phyloP scores from a whole-genome alignment of 148 eudicot species.

The Amaranthus hypochondriacus region DNA sequence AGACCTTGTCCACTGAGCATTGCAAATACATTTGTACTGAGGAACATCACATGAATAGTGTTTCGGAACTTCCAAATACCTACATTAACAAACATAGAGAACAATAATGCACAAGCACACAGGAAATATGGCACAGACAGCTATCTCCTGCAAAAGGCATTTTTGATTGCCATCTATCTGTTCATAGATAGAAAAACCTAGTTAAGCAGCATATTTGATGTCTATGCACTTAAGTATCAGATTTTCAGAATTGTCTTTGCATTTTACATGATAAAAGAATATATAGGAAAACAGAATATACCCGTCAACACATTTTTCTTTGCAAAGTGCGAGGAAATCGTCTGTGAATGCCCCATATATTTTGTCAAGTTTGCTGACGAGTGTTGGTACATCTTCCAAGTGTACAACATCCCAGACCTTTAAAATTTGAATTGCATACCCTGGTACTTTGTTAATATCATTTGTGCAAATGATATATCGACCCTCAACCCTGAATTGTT shows the following conservation, averaged over 20 bases:
- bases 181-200: not conserved
- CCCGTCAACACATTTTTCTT: slow-evolving; percentile 31
- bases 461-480: slow-evolving; percentile 34
- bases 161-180: not conserved
- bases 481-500: slow-evolving; percentile 27
- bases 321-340: slow-evolving; percentile 30
- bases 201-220: not conserved
- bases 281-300: slow-evolving; percentile 9
- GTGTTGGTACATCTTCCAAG: slow-evolving; percentile 25
- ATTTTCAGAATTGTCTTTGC: not conserved
- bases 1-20: not conserved
- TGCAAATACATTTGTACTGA: slow-evolving; percentile 16
- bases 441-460: slow-evolving; percentile 22
- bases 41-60: slow-evolving; percentile 30
- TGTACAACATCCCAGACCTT: slow-evolving; percentile 48
- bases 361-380: slow-evolving; percentile 29
- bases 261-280: not conserved
- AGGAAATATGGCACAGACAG: not conserved
- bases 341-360: slow-evolving; percentile 29
- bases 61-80: slow-evolving; percentile 48
- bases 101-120: not conserved
- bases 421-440: slow-evolving; percentile 28
- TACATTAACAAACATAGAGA: not conserved
- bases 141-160: not conserved
- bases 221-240: not conserved